Evolutionary conservation across 371 early-diverging fungal species (phyloP), one percentile per base, ranked within the genome.

Genomic region (Syncephalastrum contaminatum): DNA sequence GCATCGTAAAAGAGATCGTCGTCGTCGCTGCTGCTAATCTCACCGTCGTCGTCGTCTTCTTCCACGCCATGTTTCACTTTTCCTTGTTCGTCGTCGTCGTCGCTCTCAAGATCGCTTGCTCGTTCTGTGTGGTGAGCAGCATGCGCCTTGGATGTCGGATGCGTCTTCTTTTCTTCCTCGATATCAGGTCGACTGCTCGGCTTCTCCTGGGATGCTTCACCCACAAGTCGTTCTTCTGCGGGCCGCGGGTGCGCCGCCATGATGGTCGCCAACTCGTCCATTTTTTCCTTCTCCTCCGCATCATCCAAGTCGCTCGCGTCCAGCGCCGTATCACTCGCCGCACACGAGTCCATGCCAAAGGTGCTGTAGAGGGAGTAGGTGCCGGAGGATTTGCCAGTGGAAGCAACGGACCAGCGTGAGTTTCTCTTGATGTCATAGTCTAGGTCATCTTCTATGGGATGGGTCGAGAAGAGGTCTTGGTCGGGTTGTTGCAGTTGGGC

Each of bases 1-100:
- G 73, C 73, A 58, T 76, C 77, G 1, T 73, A 69, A 59, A 76
- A 73, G 15, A 69, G 44, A 25, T 73, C 73, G n/a, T 60, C 51
- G 19, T 62, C 63, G 14, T 57, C 56, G n/a, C 64, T 64, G 13
- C 48, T 59, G 41, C 53, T 59, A n/a, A 58, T 47, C 19, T 63
- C 62, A 22, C 59, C 59, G 6, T 69, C 66, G 16, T 54, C 58
- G 12, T 61, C 66, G 8, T 59, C 62, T 2, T 51, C 58, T 0
- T 55, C 54, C 16, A 47, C 30, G 2, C 54, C 57, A 12, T 59
- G n/a, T n/a, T n/a, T n/a, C n/a, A n/a, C n/a, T n/a, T n/a, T n/a
- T n/a, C n/a, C n/a, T n/a, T n/a, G n/a, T n/a, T 18, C 16, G 30
- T 15, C 19, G 25, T 48, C 49, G 22, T 48, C 24, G 12, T 55